Evolutionary conservation across 345 rosid genomes (phyloP).

Genomic region (Litchi chinensis): DNA sequence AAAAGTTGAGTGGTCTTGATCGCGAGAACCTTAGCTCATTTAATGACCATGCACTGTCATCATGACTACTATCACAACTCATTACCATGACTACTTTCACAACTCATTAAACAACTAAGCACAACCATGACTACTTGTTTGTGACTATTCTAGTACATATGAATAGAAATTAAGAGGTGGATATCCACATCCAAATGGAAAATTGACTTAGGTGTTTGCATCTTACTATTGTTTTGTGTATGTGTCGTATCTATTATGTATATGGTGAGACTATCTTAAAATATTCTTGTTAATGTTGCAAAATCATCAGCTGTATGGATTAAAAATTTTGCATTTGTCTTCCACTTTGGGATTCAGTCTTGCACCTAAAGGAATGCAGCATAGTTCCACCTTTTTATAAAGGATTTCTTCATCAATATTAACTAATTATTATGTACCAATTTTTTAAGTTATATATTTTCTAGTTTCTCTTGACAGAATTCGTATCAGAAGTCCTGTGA

Average conservation of each 20-base stretch:
- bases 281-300: neutral
- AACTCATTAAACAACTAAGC: neutral
- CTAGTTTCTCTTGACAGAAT: slow-evolving; percentile 65
- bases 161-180: neutral
- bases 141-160: neutral
- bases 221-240: neutral
- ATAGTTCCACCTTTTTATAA: neutral
- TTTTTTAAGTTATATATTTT: slow-evolving; percentile 61
- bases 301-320: slow-evolving; percentile 1
- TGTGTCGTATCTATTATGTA: too few relatives aligned
- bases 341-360: neutral
- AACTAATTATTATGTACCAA: slow-evolving; percentile 11
- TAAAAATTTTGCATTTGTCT: neutral
- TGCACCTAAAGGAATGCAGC: neutral
- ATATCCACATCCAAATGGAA: neutral
- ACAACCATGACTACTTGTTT: neutral
- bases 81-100: neutral
- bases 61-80: neutral
- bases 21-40: neutral
- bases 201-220: neutral
- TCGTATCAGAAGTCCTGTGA: slow-evolving; percentile 46
- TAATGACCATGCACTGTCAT: neutral
- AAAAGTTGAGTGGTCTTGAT: neutral
- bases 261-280: neutral
- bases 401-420: slow-evolving; percentile 5